A percentile compares a stretch with the other conserved stretches of the same genome.
phyloP scores from a whole-genome alignment of 257 asterid species.

The Euphrasia confusa region DNA sequence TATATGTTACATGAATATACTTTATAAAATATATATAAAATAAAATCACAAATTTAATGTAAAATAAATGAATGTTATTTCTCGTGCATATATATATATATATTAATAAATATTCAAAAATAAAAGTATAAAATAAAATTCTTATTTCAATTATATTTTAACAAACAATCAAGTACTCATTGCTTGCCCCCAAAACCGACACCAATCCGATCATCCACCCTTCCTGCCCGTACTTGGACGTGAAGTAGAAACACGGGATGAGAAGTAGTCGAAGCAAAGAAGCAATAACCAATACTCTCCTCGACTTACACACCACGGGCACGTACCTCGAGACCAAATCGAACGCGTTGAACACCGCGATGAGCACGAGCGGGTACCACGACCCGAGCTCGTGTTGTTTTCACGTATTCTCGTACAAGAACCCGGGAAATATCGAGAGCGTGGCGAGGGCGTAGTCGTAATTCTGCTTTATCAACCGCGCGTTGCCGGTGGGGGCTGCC shows the following conservation, averaged over 20 bases:
- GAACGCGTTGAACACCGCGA: conserved; percentile 58
- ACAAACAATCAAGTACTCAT: conserved; percentile 66
- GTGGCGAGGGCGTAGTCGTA: conserved; percentile 51
- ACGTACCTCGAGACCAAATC: conserved; percentile 49
- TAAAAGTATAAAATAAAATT: too few species aligned
- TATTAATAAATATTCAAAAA: too few species aligned
- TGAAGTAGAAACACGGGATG: conserved; percentile 59
- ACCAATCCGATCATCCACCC: conserved; percentile 68
- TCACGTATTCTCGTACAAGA: conserved; percentile 70
- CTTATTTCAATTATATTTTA: too few species aligned
- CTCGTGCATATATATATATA: too few species aligned
- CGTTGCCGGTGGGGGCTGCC: conserved; percentile 36
- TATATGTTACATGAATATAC: too few species aligned
- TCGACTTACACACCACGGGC: conserved; percentile 40
- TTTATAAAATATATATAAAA: too few species aligned
- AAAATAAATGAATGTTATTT: neutral
- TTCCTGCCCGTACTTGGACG: conserved; percentile 64
- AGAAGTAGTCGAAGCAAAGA: conserved; percentile 40
- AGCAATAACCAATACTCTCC: conserved; percentile 51
- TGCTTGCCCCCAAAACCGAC: conserved; percentile 55
- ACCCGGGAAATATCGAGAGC: conserved; percentile 67
- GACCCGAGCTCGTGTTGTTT: conserved; percentile 46
- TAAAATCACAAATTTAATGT: too few species aligned
- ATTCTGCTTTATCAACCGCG: conserved; percentile 37
- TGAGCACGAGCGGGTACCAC: conserved; percentile 50